A percentile compares a stretch with the other conserved stretches of the same genome.
Conservation (phyloP, 2,329 filamentous ascomycete species). For the Cephalotrichum gorgonifer region DNA sequence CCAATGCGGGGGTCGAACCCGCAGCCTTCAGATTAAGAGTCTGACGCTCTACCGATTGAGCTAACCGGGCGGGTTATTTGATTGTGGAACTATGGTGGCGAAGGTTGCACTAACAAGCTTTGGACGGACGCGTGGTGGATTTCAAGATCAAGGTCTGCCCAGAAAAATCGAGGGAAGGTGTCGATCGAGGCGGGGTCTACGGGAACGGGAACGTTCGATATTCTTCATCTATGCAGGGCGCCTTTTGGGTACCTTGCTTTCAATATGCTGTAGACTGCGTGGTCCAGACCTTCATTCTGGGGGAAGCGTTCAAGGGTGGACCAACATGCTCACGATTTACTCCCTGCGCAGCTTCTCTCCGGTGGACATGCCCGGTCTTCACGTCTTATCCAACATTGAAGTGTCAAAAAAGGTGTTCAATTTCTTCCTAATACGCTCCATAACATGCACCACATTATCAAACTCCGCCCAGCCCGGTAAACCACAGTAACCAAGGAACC, state of each 20-base stretch:
- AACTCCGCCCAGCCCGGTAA: no score
- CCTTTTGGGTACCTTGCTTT: not conserved
- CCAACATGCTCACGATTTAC: no score
- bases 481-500: no score
- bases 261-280: not conserved
- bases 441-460: not conserved
- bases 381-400: not conserved
- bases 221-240: not conserved
- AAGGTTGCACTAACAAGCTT: no score
- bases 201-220: not conserved
- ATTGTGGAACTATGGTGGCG: no score
- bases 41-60: conserved; percentile 66
- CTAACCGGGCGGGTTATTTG: conserved; percentile 41
- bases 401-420: not conserved
- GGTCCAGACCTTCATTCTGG: not conserved
- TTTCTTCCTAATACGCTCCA: not conserved
- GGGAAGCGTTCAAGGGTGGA: not conserved
- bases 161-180: no score
- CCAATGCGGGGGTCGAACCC: conserved; percentile 26
- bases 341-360: no score
- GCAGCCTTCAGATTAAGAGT: conserved; percentile 46
- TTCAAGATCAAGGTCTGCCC: not conserved
- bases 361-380: no score
- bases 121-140: not conserved
- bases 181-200: no score